Evolutionary conservation across 768 basidiomycete species (phyloP), one percentile per base, ranked within the genome.

Genomic region (Amanita thiersii): DNA sequence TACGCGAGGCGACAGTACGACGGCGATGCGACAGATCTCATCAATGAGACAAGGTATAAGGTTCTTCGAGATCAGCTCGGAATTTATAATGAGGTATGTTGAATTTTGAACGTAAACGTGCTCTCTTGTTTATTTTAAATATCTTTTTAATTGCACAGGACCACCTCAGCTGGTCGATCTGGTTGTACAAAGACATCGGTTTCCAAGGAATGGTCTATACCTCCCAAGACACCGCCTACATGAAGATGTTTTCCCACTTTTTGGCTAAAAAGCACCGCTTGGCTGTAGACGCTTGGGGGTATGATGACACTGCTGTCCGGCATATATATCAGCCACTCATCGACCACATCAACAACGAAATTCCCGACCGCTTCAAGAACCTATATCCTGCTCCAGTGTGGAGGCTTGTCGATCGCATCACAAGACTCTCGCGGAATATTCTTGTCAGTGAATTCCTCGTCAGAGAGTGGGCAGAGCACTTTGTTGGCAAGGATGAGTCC

Each of bases 181-280:
- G 88, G 88, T 62, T 87, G 14, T 90, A 85, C 73, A 90, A 84
- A 52, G 82, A 86, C 51, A 82, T 85, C 50, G 84, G 84, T n/a
- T 83, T 81, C 70, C 82, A 86, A 61, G 86, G 86, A 26, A 86
- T 89, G 85, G 79, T 84, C 20, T 75, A 84, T 58, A 67, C 80
- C 51, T 71, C 73, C n/a, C 68, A 65, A 9, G 73, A 79, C 10
- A 79, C 85, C 3, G 69, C 81, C 2, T 90, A 86, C 63, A 79
- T 81, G 69, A 73, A 63, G 37, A 73, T 81, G 37, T 72, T 90
- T 63, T 61, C 65, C 35, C 65, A 73, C 23, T 86, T 86, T 65
- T 69, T 87, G 39, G 73, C 70, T 39, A 86, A 81, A 65, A 89
- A 90, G 59, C 79, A 86, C 59, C 73, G 75, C 5, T 72, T 88